Evolutionary conservation across 805 yeast genomes (phyloP), one percentile per base, ranked within the genome.

Genomic region (Candida hispaniensis): DNA sequence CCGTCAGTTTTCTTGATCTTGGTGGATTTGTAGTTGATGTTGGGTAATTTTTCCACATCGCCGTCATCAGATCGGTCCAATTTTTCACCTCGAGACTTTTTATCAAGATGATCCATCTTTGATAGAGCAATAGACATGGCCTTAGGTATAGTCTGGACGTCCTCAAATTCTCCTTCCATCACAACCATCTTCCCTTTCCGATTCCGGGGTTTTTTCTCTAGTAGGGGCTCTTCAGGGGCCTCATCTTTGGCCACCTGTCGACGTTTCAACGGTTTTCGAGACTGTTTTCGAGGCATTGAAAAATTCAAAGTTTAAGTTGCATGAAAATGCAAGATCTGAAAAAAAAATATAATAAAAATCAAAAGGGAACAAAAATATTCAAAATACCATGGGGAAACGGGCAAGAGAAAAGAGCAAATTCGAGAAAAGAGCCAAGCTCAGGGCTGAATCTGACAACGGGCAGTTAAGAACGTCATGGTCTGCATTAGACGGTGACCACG

Each of bases 1-100:
- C 63, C 64, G 14, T 43, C 47, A n/a, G 38, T 38, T 12, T 30
- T 39, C 25, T 39, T 35, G 22, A 23, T 29, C 28, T 29, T 22
- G 12, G 30, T 22, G 9, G 19, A 28, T 26, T 34, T 39, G 41
- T 34, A 35, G 26, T 42, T 38, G 12, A 29, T 40, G 34, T 43
- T 44, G 17, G 41, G 19, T 15, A 24, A 25, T 14, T 40, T 40
- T 22, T 27, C 26, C 7, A 38, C 34, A 23, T 42, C 41, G 4
- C 30, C 16, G 38, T 15, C 19, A 9, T 34, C 18, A 12, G 16
- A 35, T 5, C 11, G 10, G 12, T 12, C 10, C 22, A 26, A 9
- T 9, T 9, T 9, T 9, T 12, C 8, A 24, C 11, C 9, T 24
- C 27, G 11, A 9, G 27, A 9, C 27, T 24, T n/a, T n/a, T 8